phyloP scores from a whole-genome alignment of 352 stramenopile genomes.

The Globisporangium paroecandrum region DNA sequence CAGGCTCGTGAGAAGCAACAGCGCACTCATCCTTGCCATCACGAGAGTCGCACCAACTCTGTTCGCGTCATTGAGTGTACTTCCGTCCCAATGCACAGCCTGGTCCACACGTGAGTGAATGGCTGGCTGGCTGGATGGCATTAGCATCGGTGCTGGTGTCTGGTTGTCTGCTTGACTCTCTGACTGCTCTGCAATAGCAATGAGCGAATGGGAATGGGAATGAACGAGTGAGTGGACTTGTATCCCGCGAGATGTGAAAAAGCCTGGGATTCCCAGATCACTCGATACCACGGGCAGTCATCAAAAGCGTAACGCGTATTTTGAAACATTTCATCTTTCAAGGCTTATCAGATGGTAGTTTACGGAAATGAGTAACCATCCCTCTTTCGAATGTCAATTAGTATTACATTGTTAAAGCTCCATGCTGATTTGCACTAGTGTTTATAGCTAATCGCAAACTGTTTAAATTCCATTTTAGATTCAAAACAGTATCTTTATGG shows the following conservation, averaged over 20 bases:
- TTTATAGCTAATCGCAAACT: neutral
- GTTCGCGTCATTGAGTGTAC: neutral
- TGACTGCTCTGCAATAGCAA: no score
- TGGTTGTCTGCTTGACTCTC: neutral
- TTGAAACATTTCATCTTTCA: neutral
- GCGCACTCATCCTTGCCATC: neutral
- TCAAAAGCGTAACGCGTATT: neutral
- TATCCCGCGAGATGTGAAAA: neutral
- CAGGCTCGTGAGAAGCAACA: neutral
- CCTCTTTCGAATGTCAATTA: neutral
- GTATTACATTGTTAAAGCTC: neutral
- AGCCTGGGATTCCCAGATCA: neutral
- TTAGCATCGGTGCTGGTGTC: neutral
- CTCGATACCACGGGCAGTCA: neutral
- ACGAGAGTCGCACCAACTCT: neutral
- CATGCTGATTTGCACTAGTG: neutral
- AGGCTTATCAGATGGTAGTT: neutral
- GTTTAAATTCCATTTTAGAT: neutral
- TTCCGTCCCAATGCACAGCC: neutral
- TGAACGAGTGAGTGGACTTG: neutral
- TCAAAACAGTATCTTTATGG: neutral
- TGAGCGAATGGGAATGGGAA: no score
- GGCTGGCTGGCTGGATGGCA: neutral
- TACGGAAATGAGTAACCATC: neutral
- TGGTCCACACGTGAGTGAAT: neutral